Evolutionary conservation across 2,329 filamentous ascomycete genomes (phyloP).

Genomic region (Lasiodiplodia hormozganensis): DNA sequence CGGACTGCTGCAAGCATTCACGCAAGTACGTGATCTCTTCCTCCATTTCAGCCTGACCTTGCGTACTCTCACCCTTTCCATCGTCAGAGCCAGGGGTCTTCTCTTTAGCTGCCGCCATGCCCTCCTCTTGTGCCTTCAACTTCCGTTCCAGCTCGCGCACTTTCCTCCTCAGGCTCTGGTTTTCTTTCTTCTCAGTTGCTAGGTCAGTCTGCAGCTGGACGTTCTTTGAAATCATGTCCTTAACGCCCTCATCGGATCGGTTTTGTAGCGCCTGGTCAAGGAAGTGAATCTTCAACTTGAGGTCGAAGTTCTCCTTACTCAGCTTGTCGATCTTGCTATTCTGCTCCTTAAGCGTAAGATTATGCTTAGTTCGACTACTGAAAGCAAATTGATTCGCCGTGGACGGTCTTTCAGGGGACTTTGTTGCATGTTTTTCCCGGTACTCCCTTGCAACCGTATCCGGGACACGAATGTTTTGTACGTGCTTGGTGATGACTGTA

Average conservation of each 20-base stretch:
- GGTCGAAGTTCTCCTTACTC: constrained; percentile 95
- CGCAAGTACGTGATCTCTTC: constrained; percentile 86
- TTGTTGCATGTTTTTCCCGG: constrained; percentile 70
- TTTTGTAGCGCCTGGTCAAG: constrained; percentile 92
- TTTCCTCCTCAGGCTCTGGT: constrained; percentile 79
- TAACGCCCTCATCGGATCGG: constrained; percentile 92
- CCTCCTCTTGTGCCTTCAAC: constrained; percentile 65
- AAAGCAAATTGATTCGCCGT: constrained; percentile 42
- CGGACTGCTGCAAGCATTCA: constrained; percentile 84
- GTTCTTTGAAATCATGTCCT: constrained; percentile 97
- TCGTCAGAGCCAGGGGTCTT: constrained; percentile 55
- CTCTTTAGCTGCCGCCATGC: constrained; percentile 51
- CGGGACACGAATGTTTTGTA: constrained; percentile 88
- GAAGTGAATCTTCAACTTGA: constrained; percentile 98
- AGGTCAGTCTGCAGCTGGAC: constrained; percentile 93
- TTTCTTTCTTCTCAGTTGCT: constrained; percentile 88
- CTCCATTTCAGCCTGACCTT: constrained; percentile 72
- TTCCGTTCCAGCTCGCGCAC: constrained; percentile 88
- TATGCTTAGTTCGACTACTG: constrained; percentile 48
- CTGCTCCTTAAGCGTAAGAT: constrained; percentile 91
- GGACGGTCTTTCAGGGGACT: constrained; percentile 60
- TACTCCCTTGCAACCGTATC: constrained; percentile 88
- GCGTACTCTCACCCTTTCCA: constrained; percentile 60
- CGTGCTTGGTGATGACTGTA: constrained; percentile 85
- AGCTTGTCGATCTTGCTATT: constrained; percentile 95